These are phyloP conservation scores for Colletotrichum coccodes DNA, from an alignment of 2,329 filamentous ascomycete species.

Conservation along the genomic window DNA sequence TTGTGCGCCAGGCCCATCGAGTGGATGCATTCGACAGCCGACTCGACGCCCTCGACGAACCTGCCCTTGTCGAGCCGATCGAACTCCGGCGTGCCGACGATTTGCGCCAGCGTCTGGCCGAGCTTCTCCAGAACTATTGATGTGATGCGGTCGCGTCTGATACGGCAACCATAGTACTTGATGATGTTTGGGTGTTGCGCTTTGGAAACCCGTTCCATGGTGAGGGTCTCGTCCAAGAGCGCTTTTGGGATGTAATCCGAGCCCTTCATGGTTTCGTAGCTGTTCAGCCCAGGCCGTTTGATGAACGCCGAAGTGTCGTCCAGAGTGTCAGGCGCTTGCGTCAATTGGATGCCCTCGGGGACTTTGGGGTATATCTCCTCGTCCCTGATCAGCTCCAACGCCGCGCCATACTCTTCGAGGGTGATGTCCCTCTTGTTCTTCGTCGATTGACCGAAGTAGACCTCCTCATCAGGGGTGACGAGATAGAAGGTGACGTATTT, in stretches of 20 bases:
- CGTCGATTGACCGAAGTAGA: neutral
- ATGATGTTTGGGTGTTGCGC: neutral
- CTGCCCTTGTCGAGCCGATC: neutral
- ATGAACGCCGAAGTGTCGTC: neutral
- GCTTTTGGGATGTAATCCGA: neutral
- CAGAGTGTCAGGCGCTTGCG: neutral
- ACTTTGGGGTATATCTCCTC: neutral
- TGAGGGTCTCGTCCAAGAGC: neutral
- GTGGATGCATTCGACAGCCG: slow-evolving; percentile 3
- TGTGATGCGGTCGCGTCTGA: neutral
- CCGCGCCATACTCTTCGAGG: neutral
- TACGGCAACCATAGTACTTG: neutral
- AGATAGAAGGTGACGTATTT: neutral
- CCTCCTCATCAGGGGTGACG: neutral
- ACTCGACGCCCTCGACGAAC: neutral
- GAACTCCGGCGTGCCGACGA: neutral
- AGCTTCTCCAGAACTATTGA: neutral
- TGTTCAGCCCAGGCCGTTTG: neutral
- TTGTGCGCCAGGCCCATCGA: slow-evolving; percentile 40
- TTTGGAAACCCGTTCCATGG: neutral
- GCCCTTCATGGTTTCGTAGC: neutral
- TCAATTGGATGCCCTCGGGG: neutral
- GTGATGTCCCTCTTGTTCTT: neutral
- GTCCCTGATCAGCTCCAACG: neutral
- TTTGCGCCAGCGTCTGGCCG: neutral